phyloP scores from a whole-genome alignment of 2,329 filamentous ascomycete species.

The Neofusicoccum cordaticola region DNA sequence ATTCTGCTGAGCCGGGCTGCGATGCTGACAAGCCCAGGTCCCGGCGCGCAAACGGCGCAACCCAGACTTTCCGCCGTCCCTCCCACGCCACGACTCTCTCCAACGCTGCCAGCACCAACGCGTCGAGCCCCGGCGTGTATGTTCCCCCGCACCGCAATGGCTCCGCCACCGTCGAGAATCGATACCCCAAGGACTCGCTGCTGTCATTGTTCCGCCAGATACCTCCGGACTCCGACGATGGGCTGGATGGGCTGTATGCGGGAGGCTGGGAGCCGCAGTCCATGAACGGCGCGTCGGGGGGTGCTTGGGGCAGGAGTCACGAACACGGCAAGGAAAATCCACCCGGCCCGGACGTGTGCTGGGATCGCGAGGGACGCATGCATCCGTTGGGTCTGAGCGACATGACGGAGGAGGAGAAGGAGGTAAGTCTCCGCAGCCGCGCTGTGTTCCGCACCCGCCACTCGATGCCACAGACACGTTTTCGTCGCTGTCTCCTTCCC shows the following conservation, averaged over 20 bases:
- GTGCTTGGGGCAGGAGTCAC: slow-evolving; percentile 71
- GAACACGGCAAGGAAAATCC: slow-evolving; percentile 68
- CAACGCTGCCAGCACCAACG: slow-evolving; percentile 30
- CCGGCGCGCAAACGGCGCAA: slow-evolving; percentile 63
- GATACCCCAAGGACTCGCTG: slow-evolving; percentile 77
- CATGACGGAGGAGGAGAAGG: slow-evolving; percentile 66
- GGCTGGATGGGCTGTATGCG: slow-evolving; percentile 67
- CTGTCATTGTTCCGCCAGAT: slow-evolving; percentile 68
- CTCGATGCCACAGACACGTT: not conserved
- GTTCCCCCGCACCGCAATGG: slow-evolving; percentile 64
- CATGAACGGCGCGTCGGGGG: slow-evolving; percentile 58
- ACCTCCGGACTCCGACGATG: slow-evolving; percentile 53
- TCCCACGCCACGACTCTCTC: slow-evolving; percentile 58
- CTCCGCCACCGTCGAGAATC: slow-evolving; percentile 50
- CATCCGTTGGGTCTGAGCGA: slow-evolving; percentile 71
- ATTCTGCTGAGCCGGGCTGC: not conserved
- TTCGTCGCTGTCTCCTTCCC: not conserved
- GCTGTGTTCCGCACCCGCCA: too few species aligned
- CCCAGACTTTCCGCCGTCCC: slow-evolving; percentile 64
- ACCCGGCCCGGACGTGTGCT: slow-evolving; percentile 86
- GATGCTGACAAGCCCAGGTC: slow-evolving; percentile 45
- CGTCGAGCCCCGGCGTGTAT: slow-evolving; percentile 50
- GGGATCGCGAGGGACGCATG: slow-evolving; percentile 70
- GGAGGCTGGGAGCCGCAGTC: slow-evolving; percentile 76
- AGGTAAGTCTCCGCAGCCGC: slow-evolving; percentile 44